These are phyloP conservation scores for Dioscorea zingiberensis DNA, from an alignment of 106 monocot genomes.

Conservation along the genomic window DNA sequence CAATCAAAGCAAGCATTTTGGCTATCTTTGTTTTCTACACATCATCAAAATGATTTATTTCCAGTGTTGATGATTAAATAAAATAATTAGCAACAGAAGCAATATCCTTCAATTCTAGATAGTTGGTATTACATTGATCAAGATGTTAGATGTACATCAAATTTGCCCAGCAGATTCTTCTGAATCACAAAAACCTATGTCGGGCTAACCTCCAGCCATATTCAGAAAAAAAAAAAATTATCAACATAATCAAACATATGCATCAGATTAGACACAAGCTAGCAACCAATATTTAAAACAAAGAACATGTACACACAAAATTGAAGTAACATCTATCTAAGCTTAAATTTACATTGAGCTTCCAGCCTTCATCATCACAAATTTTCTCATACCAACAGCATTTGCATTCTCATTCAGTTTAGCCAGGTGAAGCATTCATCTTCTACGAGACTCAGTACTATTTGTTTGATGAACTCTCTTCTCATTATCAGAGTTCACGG, in stretches of 20 bases:
- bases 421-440: slow-evolving; percentile 26
- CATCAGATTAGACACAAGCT: neutral
- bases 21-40: no score
- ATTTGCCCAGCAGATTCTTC: no score
- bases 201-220: no score
- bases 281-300: neutral
- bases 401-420: slow-evolving; percentile 20
- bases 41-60: no score
- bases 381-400: slow-evolving; percentile 8
- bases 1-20: no score
- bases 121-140: no score
- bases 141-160: no score
- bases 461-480: slow-evolving; percentile 5
- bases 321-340: neutral
- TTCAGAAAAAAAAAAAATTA: neutral
- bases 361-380: slow-evolving; percentile 14
- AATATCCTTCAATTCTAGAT: no score
- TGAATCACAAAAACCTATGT: no score
- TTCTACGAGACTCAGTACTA: slow-evolving; percentile 12
- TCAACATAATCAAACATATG: neutral
- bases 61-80: no score
- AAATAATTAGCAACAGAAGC: no score
- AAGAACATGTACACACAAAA: neutral
- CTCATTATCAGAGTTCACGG: slow-evolving; percentile 5
- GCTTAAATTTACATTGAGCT: neutral